Evolutionary conservation across 352 stramenopile genomes (phyloP), one percentile per base, ranked within the genome.

Genomic region (Phytophthora fragariae): DNA sequence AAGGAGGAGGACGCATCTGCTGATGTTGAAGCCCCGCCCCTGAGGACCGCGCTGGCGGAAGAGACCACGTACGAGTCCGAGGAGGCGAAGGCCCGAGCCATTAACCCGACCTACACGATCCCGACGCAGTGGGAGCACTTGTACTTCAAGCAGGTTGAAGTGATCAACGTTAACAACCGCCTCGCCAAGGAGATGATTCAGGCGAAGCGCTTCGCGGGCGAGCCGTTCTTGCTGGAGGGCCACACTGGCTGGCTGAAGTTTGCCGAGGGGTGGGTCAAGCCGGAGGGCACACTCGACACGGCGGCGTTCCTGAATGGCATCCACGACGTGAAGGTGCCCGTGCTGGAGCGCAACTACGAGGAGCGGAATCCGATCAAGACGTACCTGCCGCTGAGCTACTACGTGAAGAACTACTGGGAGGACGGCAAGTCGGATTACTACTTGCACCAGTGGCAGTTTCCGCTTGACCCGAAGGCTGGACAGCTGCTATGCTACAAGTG

Each of bases 391-490:
- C 73, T 95, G 39, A 84, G 80, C 60, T 81, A 94, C 62, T 95
- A 93, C 63, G 86, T 95, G 19, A 88, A 90, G 64, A 91, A 92
- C 66, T 92, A 91, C 71, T 95, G 86, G 88, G 83, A 92, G 49
- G 86, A 90, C 33, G 88, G 86, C 57, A 88, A 89, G 52, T 77
- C 85, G 19, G 87, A 92, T 50, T 91, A 98, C 53, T 99, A 99
- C 67, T 77, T 99, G 69, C 95, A 99, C 62, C 95, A 99, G 82
- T 99, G 95, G 95, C 95, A 99, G 72, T 99, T 98, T 76, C 94
- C 95, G 7, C 71, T 98, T 65, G 82, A 79, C 65, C 80, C 84
- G 12, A 91, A 90, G 61, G 87, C 79, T 9, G 77, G 77, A 2
- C 96, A 97, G 65, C 62, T 96, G 50, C 76, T 94, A 21, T 93